These are phyloP conservation scores for Cercospora sp. DNA, from an alignment of 2,329 filamentous ascomycete genomes.

Conservation along the genomic window DNA sequence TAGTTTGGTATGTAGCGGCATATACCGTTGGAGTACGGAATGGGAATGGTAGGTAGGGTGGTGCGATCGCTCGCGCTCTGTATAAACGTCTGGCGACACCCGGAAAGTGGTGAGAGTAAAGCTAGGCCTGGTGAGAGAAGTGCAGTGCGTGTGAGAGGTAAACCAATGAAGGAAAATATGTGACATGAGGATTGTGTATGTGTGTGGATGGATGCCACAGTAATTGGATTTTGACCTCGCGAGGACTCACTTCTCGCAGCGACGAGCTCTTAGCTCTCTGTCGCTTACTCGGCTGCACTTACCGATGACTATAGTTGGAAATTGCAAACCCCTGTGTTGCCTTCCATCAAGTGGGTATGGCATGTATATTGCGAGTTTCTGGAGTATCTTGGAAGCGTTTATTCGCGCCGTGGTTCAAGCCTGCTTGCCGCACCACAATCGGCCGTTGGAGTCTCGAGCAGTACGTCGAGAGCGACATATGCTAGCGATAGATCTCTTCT, in stretches of 20 bases:
- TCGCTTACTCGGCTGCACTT: not conserved
- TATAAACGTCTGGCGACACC: not conserved
- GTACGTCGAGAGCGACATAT: not conserved
- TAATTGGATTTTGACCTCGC: no score
- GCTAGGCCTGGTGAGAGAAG: not conserved
- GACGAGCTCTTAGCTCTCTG: no score
- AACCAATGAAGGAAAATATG: not conserved
- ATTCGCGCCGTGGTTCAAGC: not conserved
- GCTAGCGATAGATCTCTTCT: not conserved
- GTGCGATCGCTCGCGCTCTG: not conserved
- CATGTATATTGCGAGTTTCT: not conserved
- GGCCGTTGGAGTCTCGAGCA: not conserved
- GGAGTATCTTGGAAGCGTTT: not conserved
- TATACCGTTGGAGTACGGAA: not conserved
- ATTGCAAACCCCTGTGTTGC: not conserved
- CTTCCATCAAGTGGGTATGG: not conserved
- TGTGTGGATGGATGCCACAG: not conserved
- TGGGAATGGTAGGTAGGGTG: not conserved
- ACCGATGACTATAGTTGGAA: not conserved
- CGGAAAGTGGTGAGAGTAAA: not conserved
- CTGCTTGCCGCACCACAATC: not conserved
- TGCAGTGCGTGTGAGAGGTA: not conserved
- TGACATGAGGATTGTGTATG: not conserved
- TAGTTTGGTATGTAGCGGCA: not conserved
- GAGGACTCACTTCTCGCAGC: no score